A percentile compares a stretch with the other conserved stretches of the same genome.
These are phyloP conservation scores for Rhodotorula sp. DNA, from an alignment of 1,284 basidiomycete species.

Conservation along the genomic window DNA sequence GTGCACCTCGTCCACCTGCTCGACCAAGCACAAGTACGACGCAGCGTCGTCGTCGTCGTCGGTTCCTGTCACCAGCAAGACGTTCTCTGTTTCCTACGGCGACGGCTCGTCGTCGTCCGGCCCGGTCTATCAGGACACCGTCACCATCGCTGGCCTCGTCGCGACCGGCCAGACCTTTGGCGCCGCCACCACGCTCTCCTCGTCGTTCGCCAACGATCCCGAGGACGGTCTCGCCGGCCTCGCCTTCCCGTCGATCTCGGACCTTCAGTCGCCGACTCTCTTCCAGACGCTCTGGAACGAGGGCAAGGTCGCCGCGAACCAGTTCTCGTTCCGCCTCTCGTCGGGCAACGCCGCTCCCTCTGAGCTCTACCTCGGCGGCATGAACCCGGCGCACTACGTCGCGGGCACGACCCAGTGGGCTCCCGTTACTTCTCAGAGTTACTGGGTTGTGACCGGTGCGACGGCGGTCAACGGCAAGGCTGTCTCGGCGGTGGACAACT, in stretches of 20 bases:
- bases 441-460: conserved; percentile 46
- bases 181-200: conserved; percentile 46
- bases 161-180: conserved; percentile 49
- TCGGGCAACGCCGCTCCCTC: conserved; percentile 48
- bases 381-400: conserved; percentile 51
- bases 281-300: conserved; percentile 47
- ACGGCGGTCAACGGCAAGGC: conserved; percentile 36
- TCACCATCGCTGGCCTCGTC: conserved; percentile 50
- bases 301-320: conserved; percentile 49
- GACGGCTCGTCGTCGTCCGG: conserved; percentile 60
- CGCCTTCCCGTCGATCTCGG: conserved; percentile 45
- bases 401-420: conserved; percentile 53
- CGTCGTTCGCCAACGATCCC: conserved; percentile 33
- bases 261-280: conserved; percentile 37
- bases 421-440: conserved; percentile 45
- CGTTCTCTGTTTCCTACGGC: conserved; percentile 58
- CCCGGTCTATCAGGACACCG: conserved; percentile 57
- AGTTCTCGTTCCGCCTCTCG: conserved; percentile 61
- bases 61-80: conserved; percentile 34
- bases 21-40: conserved; percentile 44
- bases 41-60: conserved; percentile 41
- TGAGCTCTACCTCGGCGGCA: conserved; percentile 62
- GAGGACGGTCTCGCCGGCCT: conserved; percentile 49
- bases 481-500: conserved; percentile 39
- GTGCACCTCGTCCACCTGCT: conserved; percentile 43